Evolutionary conservation across 1,284 basidiomycete species (phyloP).

Genomic region (Trichosporon sp.): DNA sequence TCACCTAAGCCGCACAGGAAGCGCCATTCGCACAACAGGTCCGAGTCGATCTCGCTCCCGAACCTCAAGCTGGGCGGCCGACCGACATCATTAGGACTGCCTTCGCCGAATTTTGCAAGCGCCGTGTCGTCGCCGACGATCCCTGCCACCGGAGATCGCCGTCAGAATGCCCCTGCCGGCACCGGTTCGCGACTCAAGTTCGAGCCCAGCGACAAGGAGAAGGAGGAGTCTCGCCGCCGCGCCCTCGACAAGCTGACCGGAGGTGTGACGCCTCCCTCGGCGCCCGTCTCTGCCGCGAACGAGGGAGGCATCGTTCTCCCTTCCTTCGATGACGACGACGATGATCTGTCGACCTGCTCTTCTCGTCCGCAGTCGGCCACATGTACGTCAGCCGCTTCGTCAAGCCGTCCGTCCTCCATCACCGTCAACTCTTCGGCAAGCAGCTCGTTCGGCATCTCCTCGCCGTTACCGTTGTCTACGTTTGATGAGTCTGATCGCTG

Average conservation of each 20-base stretch:
- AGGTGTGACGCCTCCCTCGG: not conserved
- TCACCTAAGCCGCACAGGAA: slow-evolving; percentile 13
- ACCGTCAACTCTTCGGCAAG: slow-evolving; percentile 14
- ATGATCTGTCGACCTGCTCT: slow-evolving; percentile 22
- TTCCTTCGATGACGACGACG: slow-evolving; percentile 41
- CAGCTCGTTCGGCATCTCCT: slow-evolving; percentile 19
- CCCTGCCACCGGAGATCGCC: slow-evolving; percentile 5
- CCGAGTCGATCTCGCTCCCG: slow-evolving; percentile 43
- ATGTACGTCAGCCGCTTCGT: slow-evolving; percentile 24
- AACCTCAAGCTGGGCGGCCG: slow-evolving; percentile 37
- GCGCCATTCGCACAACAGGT: slow-evolving; percentile 44
- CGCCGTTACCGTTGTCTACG: slow-evolving; percentile 25
- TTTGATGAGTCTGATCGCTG: slow-evolving; percentile 17
- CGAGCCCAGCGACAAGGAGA: slow-evolving; percentile 42
- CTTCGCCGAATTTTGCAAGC: slow-evolving; percentile 26
- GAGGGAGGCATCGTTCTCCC: slow-evolving; percentile 35
- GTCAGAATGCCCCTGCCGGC: not conserved
- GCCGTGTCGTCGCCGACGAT: slow-evolving; percentile 27
- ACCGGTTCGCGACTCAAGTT: slow-evolving; percentile 34
- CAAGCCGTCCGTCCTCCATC: slow-evolving; percentile 30
- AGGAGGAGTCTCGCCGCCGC: slow-evolving; percentile 37
- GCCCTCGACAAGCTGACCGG: slow-evolving; percentile 44
- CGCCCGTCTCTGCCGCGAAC: slow-evolving; percentile 9
- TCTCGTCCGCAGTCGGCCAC: slow-evolving; percentile 33
- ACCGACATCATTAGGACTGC: slow-evolving; percentile 34